A percentile compares a stretch with the other conserved stretches of the same genome.
These are phyloP conservation scores for Nakaseomyces uthaithaninus DNA, from an alignment of 1,139 yeast species.

Conservation along the genomic window DNA sequence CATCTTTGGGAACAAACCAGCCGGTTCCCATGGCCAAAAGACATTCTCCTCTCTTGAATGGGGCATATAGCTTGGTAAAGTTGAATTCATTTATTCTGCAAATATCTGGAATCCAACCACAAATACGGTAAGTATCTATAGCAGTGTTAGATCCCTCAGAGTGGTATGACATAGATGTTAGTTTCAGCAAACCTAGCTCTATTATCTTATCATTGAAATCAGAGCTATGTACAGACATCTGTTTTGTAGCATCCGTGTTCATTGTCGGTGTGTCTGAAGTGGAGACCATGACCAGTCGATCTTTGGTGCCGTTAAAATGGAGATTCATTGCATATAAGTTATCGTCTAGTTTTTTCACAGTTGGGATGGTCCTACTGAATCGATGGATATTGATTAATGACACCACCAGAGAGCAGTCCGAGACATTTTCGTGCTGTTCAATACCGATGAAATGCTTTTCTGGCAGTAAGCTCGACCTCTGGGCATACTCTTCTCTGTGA, in stretches of 20 bases:
- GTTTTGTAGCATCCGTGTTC: slow-evolving; percentile 11
- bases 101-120: slow-evolving; percentile 73
- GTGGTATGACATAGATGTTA: slow-evolving; percentile 54
- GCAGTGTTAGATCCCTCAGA: slow-evolving; percentile 74
- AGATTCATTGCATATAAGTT: slow-evolving; percentile 37
- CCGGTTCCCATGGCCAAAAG: slow-evolving; percentile 69
- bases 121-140: slow-evolving; percentile 55
- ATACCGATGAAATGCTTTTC: slow-evolving; percentile 23
- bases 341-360: slow-evolving; percentile 13
- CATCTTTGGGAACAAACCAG: not conserved
- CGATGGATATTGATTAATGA: slow-evolving; percentile 38
- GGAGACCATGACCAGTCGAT: slow-evolving; percentile 47
- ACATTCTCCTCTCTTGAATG: slow-evolving; percentile 30
- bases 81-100: slow-evolving; percentile 28
- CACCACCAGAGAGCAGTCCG: slow-evolving; percentile 75
- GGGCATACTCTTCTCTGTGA: slow-evolving; percentile 13
- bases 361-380: not conserved
- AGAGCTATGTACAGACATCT: slow-evolving; percentile 5
- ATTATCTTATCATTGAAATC: slow-evolving; percentile 43
- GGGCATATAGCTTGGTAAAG: slow-evolving; percentile 34
- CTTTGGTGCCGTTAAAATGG: slow-evolving; percentile 50
- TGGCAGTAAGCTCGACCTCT: slow-evolving; percentile 23
- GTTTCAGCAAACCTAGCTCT: slow-evolving; percentile 67
- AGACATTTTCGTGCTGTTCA: slow-evolving; percentile 45
- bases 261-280: slow-evolving; percentile 33